These are phyloP conservation scores for Aspergillus jensenii DNA, from an alignment of 2,329 filamentous ascomycete genomes.

Conservation along the genomic window DNA sequence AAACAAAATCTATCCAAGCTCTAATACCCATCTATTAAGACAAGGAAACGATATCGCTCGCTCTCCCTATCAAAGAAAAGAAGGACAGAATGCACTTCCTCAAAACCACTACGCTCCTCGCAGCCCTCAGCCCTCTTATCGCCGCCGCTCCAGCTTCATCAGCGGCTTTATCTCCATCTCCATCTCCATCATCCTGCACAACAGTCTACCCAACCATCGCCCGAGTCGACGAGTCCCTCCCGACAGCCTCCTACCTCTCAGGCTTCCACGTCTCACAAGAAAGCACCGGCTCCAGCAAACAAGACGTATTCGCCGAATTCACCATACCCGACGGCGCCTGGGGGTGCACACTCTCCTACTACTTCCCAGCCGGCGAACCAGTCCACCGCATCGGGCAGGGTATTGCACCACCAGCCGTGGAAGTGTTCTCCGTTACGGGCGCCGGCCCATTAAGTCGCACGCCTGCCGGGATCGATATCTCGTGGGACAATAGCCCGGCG, in stretches of 20 bases:
- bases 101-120: not conserved
- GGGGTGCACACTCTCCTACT: conserved; percentile 12
- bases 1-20: not conserved
- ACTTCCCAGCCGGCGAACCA: conserved; percentile 2
- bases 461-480: conserved; percentile 8
- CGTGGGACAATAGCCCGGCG: conserved; percentile 8
- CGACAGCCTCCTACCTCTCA: conserved; percentile 4
- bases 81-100: conserved; percentile 2
- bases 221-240: conserved; percentile 8
- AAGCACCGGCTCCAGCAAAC: not conserved
- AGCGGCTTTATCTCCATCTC: not conserved
- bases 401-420: not conserved
- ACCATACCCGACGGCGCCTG: conserved; percentile 7
- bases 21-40: not conserved
- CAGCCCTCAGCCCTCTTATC: not conserved
- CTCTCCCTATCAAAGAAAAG: no score
- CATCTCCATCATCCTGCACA: conserved; percentile 1
- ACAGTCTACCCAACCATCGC: conserved; percentile 5
- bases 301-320: conserved; percentile 13
- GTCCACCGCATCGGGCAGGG: conserved; percentile 1
- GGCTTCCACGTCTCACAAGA: conserved; percentile 10
- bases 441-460: conserved; percentile 7
- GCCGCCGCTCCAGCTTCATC: not conserved
- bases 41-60: no score
- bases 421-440: conserved; percentile 4